Conservation (phyloP, 331 rosid species). For the Phaseolus coccineus region DNA sequence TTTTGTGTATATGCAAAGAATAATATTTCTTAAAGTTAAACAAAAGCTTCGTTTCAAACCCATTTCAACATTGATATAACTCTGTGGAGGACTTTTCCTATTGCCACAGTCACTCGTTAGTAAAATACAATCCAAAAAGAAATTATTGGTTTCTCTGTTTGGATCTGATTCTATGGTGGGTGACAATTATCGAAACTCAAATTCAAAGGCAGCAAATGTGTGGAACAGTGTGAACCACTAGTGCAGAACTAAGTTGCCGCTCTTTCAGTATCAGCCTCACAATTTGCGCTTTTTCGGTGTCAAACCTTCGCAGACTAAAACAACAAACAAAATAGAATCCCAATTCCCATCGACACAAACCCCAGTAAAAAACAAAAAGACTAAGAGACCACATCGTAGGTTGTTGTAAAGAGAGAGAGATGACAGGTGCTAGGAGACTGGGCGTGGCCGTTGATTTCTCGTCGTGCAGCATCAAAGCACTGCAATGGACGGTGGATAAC, state of each 20-base stretch:
- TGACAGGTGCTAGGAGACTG: slow-evolving; percentile 61
- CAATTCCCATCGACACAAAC: neutral
- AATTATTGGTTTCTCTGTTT: neutral
- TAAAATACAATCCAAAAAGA: neutral
- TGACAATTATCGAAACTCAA: neutral
- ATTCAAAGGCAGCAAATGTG: neutral
- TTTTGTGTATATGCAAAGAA: too few relatives aligned
- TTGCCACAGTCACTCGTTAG: too few relatives aligned
- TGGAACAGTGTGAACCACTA: neutral
- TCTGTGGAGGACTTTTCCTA: too few relatives aligned
- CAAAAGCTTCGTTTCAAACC: too few relatives aligned
- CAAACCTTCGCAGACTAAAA: slow-evolving; percentile 1
- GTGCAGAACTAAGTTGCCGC: slow-evolving; percentile 17
- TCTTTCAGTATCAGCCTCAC: slow-evolving; percentile 1
- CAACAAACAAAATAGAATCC: neutral
- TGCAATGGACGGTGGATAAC: slow-evolving; percentile 83
- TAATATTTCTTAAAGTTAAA: too few relatives aligned
- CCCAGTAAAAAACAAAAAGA: neutral
- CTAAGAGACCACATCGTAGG: neutral
- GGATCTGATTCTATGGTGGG: neutral
- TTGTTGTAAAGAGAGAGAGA: neutral
- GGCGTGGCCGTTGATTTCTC: slow-evolving; percentile 97
- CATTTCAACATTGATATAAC: too few relatives aligned
- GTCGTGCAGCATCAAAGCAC: slow-evolving; percentile 70
- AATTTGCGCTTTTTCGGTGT: slow-evolving; percentile 32